Conservation (phyloP, 176 grass and related monocot genomes). For the Cenchrus americanus region DNA sequence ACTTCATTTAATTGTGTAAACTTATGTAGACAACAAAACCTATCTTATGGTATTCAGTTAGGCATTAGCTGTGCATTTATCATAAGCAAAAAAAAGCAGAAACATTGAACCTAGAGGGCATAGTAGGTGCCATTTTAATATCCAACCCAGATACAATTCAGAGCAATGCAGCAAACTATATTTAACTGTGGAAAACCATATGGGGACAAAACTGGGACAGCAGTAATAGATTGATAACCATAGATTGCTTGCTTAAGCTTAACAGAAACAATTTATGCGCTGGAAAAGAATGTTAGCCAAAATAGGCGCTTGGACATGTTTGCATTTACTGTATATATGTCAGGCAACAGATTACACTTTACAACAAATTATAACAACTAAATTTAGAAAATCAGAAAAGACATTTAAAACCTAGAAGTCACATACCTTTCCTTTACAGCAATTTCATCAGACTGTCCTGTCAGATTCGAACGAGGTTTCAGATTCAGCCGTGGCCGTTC, state of each 20-base stretch:
- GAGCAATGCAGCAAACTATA: not conserved
- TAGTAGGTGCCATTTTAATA: not conserved
- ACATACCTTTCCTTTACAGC: conserved; percentile 68
- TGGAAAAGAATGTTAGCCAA: not conserved
- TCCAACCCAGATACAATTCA: not conserved
- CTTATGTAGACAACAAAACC: not conserved
- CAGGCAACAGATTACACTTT: conserved; percentile 24
- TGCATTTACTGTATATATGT: not conserved
- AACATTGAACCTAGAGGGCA: not conserved
- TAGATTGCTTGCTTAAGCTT: conserved; percentile 6
- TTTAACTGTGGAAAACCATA: not conserved
- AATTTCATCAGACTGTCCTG: conserved; percentile 57
- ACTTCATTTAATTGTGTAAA: not conserved
- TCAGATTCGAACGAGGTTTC: conserved; percentile 68
- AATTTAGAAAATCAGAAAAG: not conserved
- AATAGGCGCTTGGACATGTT: conserved; percentile 9
- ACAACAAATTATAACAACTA: conserved; percentile 8
- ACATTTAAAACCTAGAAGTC: conserved; percentile 4
- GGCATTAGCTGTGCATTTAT: conserved; percentile 6
- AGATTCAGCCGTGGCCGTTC: conserved; percentile 80
- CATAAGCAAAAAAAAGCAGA: not conserved
- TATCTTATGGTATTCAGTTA: conserved; percentile 1
- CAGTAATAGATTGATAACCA: not conserved
- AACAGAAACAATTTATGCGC: not conserved
- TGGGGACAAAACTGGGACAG: not conserved